Evolutionary conservation across 164 flowering plant genomes (phyloP), one percentile per base, ranked within the genome.

Genomic region (Vitis labrusca): DNA sequence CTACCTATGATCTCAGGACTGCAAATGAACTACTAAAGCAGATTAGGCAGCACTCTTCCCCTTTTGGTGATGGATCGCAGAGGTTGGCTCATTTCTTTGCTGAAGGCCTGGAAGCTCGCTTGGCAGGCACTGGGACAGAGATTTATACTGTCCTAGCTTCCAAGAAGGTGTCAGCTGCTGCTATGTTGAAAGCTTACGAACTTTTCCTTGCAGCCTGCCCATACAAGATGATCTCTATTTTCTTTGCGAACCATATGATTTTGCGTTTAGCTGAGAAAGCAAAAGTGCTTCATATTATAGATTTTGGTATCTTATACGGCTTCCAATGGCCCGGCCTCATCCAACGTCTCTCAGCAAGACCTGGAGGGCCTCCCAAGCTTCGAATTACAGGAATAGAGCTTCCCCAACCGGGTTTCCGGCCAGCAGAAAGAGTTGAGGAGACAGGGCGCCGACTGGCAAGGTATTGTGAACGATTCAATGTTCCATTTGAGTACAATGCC

Each of bases 281-380:
- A 54, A 56, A 63, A 23, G 59, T 64, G 8, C 81, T 83, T 47
- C 86, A 83, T 15, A 78, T 83, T 32, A 71, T 82, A 11, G 83
- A 82, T 67, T 82, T 82, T 53, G 83, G 85, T 37, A 73, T 80
- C 61, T n/a, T 54, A 5, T 76, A 75, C 49, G 83, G 85, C 19
- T 82, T 76, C 70, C 85, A 78, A 50, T 83, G 85, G 85, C 85
- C 85, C 9, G 61, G 74, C 53, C 72, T 83, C 17, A 80, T 83
- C 56, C 77, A 80, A 12, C 50, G 57, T 13, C 79, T 83, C 47
- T 61, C 83, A 2, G 15, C 8, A 32, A 30, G 71, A 57, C 44
- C 69, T 11, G 82, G 74, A n/a, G 82, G 84, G 15, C 78, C 82
- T 65, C 84, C 86, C 15, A 78, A 71, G 74, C 80, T 83, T 23